A percentile compares a stretch with the other conserved stretches of the same genome.
Evolutionary conservation across 768 basidiomycete species (phyloP).

Genomic region (Trametes meyenii): DNA sequence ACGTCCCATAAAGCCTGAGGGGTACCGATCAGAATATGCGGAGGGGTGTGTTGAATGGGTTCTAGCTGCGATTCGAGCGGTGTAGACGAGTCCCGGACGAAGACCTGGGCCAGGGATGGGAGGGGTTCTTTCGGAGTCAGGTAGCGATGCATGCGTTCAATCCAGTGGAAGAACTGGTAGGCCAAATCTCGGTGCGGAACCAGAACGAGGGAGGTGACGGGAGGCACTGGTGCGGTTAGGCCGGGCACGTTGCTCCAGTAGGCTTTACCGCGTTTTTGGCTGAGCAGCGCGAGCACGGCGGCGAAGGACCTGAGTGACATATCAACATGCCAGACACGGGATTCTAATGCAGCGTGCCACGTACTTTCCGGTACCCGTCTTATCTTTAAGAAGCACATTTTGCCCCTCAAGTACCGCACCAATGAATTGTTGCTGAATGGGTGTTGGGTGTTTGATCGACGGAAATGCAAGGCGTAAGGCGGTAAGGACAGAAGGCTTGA

Average conservation of each 20-base stretch:
- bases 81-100: slow-evolving; percentile 55
- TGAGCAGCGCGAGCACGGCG: slow-evolving; percentile 64
- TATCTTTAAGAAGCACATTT: slow-evolving; percentile 69
- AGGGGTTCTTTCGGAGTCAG: slow-evolving; percentile 33
- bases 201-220: slow-evolving; percentile 55
- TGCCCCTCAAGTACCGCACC: slow-evolving; percentile 57
- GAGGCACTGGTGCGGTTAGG: background rate
- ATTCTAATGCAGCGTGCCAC: slow-evolving; percentile 29
- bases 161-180: slow-evolving; percentile 68
- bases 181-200: slow-evolving; percentile 78
- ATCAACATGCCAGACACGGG: background rate
- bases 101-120: slow-evolving; percentile 55
- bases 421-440: slow-evolving; percentile 61
- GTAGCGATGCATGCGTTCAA: slow-evolving; percentile 48
- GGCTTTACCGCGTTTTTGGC: slow-evolving; percentile 33
- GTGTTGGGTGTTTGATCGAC: slow-evolving; percentile 57
- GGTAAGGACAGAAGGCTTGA: slow-evolving; percentile 50
- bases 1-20: slow-evolving; percentile 69
- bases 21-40: slow-evolving; percentile 72
- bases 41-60: slow-evolving; percentile 46
- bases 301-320: slow-evolving; percentile 66
- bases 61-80: slow-evolving; percentile 45
- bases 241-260: slow-evolving; percentile 20
- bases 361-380: slow-evolving; percentile 82
- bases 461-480: slow-evolving; percentile 66